Percentiles rank a stretch among this genome's conserved stretches.
These are phyloP conservation scores for Rhynchospora tenuis DNA, from an alignment of 176 grass and related monocot genomes.

Conservation along the genomic window DNA sequence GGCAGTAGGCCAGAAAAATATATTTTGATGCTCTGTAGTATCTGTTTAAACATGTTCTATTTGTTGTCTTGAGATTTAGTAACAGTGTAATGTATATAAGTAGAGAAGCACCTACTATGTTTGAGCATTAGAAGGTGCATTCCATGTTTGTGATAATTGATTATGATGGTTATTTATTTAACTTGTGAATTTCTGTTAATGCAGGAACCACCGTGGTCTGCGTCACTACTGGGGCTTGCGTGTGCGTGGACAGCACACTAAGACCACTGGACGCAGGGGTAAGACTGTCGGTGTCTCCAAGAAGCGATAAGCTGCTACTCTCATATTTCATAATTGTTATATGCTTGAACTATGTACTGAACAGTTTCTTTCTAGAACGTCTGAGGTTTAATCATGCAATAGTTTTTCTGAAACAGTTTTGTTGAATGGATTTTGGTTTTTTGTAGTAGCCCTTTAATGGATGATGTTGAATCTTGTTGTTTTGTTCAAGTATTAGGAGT, in stretches of 20 bases:
- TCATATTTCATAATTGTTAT: neutral
- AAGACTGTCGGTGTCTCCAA: slow-evolving; percentile 98
- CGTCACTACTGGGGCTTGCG: slow-evolving; percentile 96
- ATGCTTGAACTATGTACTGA: neutral
- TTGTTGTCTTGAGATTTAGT: neutral
- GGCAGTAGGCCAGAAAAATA: neutral
- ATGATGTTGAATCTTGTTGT: neutral
- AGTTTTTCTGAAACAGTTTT: neutral
- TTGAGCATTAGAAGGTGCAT: neutral
- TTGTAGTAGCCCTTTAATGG: neutral
- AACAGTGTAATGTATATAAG: no score
- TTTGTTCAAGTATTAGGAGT: slow-evolving; percentile 3
- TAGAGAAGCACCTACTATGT: neutral
- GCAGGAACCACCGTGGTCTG: slow-evolving; percentile 86
- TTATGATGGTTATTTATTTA: neutral
- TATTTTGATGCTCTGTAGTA: neutral
- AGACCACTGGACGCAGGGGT: slow-evolving; percentile 90
- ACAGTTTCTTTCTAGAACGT: neutral
- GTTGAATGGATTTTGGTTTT: neutral
- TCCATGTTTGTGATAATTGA: neutral
- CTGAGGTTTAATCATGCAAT: neutral
- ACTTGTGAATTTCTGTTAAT: neutral
- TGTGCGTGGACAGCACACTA: slow-evolving; percentile 92
- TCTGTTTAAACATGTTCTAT: neutral
- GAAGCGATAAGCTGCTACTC: slow-evolving; percentile 59